Evolutionary conservation across 1,284 basidiomycete genomes (phyloP).

Genomic region (Ganoderma sinense): DNA sequence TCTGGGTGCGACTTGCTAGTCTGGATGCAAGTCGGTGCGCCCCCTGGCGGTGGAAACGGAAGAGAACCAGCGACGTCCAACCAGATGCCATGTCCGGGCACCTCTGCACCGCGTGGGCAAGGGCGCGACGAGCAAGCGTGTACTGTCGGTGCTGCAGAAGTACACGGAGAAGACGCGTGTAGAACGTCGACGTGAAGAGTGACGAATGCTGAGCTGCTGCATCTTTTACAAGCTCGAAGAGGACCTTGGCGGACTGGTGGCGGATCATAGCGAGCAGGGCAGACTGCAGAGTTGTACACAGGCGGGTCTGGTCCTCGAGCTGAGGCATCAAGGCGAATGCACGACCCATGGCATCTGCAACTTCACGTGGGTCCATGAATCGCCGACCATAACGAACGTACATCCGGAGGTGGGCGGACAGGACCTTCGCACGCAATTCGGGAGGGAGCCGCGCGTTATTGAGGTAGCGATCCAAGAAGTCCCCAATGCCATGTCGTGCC

Average conservation of each 20-base stretch:
- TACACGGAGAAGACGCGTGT: slow-evolving; percentile 20
- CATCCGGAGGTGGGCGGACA: slow-evolving; percentile 18
- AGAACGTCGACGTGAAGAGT: slow-evolving; percentile 13
- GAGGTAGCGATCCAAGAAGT: slow-evolving; percentile 26
- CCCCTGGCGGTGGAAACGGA: slow-evolving; percentile 9
- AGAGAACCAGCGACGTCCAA: slow-evolving; percentile 14
- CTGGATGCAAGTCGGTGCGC: slow-evolving; percentile 16
- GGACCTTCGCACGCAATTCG: slow-evolving; percentile 22
- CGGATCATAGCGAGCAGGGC: slow-evolving; percentile 20
- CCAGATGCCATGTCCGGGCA: background rate
- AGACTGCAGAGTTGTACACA: slow-evolving; percentile 3
- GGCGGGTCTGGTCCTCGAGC: background rate
- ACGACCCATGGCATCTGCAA: background rate
- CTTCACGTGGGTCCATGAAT: slow-evolving; percentile 17
- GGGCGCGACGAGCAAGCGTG: slow-evolving; percentile 20
- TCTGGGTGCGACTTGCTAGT: background rate
- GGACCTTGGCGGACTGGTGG: slow-evolving; percentile 15
- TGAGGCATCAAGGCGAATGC: background rate
- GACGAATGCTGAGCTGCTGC: slow-evolving; percentile 9
- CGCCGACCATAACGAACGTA: slow-evolving; percentile 18
- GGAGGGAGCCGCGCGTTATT: slow-evolving; percentile 16
- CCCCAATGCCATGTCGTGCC: slow-evolving; percentile 21
- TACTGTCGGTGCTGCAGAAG: slow-evolving; percentile 30
- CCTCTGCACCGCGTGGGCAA: background rate
- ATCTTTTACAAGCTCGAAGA: slow-evolving; percentile 15